Evolutionary conservation across 139 green algal genomes (phyloP).

Genomic region (Yamagishiella unicocca): DNA sequence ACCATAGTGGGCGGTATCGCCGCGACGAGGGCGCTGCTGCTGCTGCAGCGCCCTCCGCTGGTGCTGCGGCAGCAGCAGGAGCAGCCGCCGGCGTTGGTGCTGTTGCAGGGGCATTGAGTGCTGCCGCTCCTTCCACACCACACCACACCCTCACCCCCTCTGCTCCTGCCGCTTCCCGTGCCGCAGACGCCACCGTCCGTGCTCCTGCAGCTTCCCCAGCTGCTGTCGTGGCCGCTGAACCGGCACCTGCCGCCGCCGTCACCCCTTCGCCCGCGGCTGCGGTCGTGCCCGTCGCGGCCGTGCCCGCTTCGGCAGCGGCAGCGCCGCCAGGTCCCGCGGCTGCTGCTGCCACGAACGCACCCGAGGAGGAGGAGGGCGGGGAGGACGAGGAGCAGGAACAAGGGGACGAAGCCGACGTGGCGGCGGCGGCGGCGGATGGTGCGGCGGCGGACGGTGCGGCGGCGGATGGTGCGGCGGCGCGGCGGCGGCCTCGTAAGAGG

Average conservation of each 20-base stretch:
- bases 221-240: not conserved
- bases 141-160: no score
- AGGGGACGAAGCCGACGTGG: not conserved
- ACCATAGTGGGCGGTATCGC: no score
- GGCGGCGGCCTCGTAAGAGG: not conserved
- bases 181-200: not conserved
- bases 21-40: no score
- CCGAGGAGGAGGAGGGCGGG: not conserved
- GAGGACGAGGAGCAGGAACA: not conserved
- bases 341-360: not conserved
- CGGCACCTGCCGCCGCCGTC: not conserved
- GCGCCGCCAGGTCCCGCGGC: not conserved
- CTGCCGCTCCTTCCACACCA: no score
- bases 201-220: not conserved
- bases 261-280: not conserved
- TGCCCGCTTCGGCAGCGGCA: not conserved
- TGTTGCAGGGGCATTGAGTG: no score
- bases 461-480: not conserved
- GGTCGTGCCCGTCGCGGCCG: not conserved
- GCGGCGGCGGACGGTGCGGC: not conserved
- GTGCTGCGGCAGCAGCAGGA: no score
- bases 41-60: not conserved
- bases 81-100: no score
- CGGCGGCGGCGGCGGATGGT: not conserved
- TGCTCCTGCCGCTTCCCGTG: not conserved